Evolutionary conservation across 768 basidiomycete genomes (phyloP).

Genomic region (Tylopilus felleus): DNA sequence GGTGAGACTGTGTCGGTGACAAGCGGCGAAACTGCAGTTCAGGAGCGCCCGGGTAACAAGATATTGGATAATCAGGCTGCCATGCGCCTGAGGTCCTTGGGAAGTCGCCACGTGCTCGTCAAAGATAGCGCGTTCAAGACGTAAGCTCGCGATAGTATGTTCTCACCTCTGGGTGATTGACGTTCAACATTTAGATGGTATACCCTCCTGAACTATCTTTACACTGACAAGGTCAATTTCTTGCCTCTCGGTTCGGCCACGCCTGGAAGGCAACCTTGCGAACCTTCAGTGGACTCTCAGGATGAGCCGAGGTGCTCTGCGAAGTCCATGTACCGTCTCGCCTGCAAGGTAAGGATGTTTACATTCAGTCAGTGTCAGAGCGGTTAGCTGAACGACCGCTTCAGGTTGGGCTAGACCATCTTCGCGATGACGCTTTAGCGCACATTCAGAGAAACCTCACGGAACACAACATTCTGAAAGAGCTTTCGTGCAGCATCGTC

Average conservation of each 20-base stretch:
- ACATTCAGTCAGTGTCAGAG: not conserved
- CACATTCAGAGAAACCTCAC: slow-evolving; percentile 17
- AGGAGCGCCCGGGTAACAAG: not conserved
- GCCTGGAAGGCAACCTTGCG: not conserved
- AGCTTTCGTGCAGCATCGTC: slow-evolving; percentile 19
- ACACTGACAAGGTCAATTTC: slow-evolving; percentile 34
- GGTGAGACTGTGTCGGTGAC: not conserved
- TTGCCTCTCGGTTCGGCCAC: slow-evolving; percentile 24
- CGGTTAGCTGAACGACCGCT: not conserved
- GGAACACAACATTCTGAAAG: slow-evolving; percentile 23
- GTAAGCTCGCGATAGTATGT: slow-evolving; percentile 4
- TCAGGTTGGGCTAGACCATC: slow-evolving; percentile 20
- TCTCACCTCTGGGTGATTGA: not conserved
- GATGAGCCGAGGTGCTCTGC: slow-evolving; percentile 31
- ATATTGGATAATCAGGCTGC: not conserved
- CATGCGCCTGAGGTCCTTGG: slow-evolving; percentile 9
- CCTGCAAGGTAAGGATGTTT: slow-evolving; percentile 31
- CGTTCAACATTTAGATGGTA: slow-evolving; percentile 33
- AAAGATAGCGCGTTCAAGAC: slow-evolving; percentile 30
- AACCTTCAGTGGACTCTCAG: slow-evolving; percentile 1
- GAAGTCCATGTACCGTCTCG: slow-evolving; percentile 44
- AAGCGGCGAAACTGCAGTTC: not conserved
- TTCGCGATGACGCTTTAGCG: slow-evolving; percentile 15
- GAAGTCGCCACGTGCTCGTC: slow-evolving; percentile 24
- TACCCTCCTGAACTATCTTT: slow-evolving; percentile 38